phyloP scores from a whole-genome alignment of 148 eudicot species.

The Rhododendron kiyosumense region DNA sequence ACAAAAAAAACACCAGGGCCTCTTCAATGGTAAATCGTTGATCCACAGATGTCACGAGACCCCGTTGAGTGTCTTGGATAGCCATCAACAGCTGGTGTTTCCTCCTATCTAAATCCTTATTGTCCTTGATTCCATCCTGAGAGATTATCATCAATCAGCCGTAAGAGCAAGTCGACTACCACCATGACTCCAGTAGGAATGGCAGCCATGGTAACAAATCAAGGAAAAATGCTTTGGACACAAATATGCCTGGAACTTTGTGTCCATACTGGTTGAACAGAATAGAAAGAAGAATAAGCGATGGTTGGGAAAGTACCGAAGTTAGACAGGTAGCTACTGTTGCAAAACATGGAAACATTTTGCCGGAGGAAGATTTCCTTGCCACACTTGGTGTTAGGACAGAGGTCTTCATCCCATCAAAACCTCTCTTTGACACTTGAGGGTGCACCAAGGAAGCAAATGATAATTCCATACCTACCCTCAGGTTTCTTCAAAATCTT shows the following conservation, averaged over 20 bases:
- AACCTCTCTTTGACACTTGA: constrained; percentile 6
- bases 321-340: constrained; percentile 15
- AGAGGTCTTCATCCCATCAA: constrained; percentile 1
- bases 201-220: neutral
- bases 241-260: neutral
- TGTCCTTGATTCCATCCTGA: constrained; percentile 19
- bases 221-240: neutral
- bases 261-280: neutral
- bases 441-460: constrained; percentile 18
- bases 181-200: neutral
- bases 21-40: constrained; percentile 81
- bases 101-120: constrained; percentile 53
- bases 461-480: constrained; percentile 24
- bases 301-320: constrained; percentile 12
- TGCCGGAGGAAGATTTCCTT: constrained; percentile 7
- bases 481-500: neutral
- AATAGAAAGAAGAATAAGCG: neutral
- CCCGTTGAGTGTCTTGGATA: constrained; percentile 73
- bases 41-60: constrained; percentile 53
- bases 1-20: constrained; percentile 29
- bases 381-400: constrained; percentile 7
- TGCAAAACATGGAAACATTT: constrained; percentile 21
- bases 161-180: neutral
- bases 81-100: constrained; percentile 57
- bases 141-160: neutral